These are phyloP conservation scores for Metarhizium guizhouense DNA, from an alignment of 2,329 filamentous ascomycete genomes.

Conservation along the genomic window DNA sequence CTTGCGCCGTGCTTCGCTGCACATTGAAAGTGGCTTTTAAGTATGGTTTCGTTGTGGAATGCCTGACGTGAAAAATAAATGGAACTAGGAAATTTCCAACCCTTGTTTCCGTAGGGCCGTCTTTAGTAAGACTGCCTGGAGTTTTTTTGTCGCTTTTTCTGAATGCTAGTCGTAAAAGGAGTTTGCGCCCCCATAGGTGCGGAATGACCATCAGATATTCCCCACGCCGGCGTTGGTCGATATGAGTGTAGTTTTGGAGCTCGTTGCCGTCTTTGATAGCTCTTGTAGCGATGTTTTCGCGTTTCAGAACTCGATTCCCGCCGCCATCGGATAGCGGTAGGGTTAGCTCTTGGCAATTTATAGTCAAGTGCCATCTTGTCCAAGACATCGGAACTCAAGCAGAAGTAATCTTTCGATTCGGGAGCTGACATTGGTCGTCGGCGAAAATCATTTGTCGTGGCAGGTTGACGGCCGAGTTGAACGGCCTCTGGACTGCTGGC, in stretches of 20 bases:
- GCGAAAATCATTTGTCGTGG: neutral
- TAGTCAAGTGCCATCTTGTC: neutral
- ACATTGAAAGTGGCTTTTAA: constrained; percentile 24
- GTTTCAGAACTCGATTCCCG: neutral
- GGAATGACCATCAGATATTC: neutral
- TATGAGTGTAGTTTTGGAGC: neutral
- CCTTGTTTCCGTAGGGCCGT: neutral
- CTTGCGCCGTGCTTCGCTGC: constrained; percentile 30
- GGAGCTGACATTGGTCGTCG: neutral
- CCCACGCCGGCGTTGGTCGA: neutral
- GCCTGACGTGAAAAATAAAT: constrained; percentile 20
- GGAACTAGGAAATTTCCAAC: constrained; percentile 4
- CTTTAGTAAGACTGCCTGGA: neutral
- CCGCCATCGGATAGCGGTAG: neutral
- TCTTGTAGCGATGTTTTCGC: constrained; percentile 6
- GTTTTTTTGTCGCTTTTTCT: neutral
- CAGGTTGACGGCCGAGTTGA: neutral
- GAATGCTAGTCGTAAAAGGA: constrained; percentile 4
- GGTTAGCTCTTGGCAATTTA: neutral
- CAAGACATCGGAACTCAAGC: neutral
- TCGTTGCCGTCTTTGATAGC: constrained; percentile 1
- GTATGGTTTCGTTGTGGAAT: constrained; percentile 25
- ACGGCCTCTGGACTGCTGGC: constrained; percentile 14
- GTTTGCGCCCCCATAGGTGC: constrained; percentile 3
- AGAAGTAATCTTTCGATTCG: neutral